Conservation (phyloP, 257 asterid species). For the Henckelia pumila region DNA sequence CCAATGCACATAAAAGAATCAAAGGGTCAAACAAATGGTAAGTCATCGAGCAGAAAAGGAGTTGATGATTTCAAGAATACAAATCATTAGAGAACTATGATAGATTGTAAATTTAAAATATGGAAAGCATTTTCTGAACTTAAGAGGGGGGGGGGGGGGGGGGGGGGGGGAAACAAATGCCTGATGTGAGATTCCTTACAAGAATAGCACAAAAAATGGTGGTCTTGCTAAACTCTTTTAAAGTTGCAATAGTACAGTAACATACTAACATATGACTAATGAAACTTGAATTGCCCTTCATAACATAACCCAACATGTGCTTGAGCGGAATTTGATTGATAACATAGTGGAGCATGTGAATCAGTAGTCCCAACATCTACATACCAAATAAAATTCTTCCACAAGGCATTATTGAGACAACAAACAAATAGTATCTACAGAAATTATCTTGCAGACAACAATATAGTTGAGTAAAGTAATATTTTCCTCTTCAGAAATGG, state of each 20-base stretch:
- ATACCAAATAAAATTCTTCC: constrained; percentile 7
- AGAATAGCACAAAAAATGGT: constrained; percentile 1
- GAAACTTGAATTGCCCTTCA: constrained; percentile 6
- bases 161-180: too few relatives aligned
- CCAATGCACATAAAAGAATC: constrained; percentile 16
- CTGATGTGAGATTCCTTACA: background rate
- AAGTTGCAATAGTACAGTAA: too few relatives aligned
- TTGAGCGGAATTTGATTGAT: constrained; percentile 7
- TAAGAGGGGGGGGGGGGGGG: too few relatives aligned
- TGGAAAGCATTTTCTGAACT: background rate
- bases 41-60: constrained; percentile 14
- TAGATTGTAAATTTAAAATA: constrained; percentile 5
- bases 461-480: constrained; percentile 1
- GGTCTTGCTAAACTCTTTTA: background rate
- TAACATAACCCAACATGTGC: constrained; percentile 7
- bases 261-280: too few relatives aligned
- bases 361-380: constrained; percentile 1
- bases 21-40: constrained; percentile 10
- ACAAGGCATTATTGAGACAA: constrained; percentile 4
- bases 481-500: constrained; percentile 8
- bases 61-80: background rate
- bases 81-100: background rate
- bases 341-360: constrained; percentile 8
- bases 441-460: background rate
- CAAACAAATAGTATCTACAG: constrained; percentile 15